phyloP scores from a whole-genome alignment of 2,329 filamentous ascomycete species.

The Rhynchosporium graminicola region DNA sequence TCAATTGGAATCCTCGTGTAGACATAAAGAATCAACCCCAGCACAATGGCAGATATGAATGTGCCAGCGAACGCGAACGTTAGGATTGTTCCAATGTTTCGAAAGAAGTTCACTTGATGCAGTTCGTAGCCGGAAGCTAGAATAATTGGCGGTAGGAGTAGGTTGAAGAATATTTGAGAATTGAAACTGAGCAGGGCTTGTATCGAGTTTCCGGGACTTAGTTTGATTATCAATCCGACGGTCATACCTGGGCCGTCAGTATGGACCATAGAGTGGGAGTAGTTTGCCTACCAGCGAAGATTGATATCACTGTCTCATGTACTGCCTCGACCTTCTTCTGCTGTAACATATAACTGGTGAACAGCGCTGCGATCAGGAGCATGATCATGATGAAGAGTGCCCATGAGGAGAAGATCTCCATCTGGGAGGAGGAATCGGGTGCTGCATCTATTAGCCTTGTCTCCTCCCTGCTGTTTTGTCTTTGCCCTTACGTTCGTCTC shows the following conservation, averaged over 20 bases:
- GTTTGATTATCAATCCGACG: slow-evolving; percentile 82
- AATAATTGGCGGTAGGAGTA: slow-evolving; percentile 97
- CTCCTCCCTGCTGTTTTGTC: slow-evolving; percentile 17
- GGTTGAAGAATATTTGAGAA: slow-evolving; percentile 99
- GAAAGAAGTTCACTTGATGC: slow-evolving; percentile 98
- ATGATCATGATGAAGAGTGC: slow-evolving; percentile 95
- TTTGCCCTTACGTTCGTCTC: slow-evolving; percentile 34
- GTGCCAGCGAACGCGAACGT: slow-evolving; percentile 98
- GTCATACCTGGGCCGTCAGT: slow-evolving; percentile 72
- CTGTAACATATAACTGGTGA: slow-evolving; percentile 95
- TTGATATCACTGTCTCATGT: slow-evolving; percentile 97
- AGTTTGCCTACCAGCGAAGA: slow-evolving; percentile 74
- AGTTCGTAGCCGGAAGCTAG: slow-evolving; percentile 95
- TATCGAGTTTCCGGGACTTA: slow-evolving; percentile 80
- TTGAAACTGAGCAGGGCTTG: slow-evolving; percentile 93
- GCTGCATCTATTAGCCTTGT: slow-evolving; percentile 46
- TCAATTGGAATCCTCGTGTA: slow-evolving; percentile 88
- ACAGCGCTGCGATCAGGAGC: slow-evolving; percentile 90
- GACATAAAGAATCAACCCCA: slow-evolving; percentile 83
- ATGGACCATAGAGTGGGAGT: neutral
- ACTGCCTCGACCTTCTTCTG: slow-evolving; percentile 96
- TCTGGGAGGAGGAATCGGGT: slow-evolving; percentile 80
- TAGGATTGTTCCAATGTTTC: slow-evolving; percentile 94
- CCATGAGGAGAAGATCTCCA: slow-evolving; percentile 96
- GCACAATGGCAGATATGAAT: slow-evolving; percentile 93